Conservation (phyloP, 176 grass and related monocot species). For the Cocos nucifera region DNA sequence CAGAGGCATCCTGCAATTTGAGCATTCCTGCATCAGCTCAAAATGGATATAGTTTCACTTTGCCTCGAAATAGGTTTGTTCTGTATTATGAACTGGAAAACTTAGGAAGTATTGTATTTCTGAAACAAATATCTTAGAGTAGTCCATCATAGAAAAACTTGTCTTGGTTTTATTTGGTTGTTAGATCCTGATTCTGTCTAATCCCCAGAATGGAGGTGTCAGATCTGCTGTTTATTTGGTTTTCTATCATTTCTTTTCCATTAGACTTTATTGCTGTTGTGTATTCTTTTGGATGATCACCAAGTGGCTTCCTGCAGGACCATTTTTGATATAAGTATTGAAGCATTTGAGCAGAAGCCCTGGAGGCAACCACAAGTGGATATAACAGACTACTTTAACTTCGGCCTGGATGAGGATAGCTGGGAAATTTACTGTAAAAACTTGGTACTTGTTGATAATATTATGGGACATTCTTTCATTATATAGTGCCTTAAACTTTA, state of each 20-base stretch:
- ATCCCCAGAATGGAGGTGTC: too few species aligned
- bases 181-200: too few species aligned
- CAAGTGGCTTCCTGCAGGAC: constrained; percentile 17
- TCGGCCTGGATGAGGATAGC: constrained; percentile 65
- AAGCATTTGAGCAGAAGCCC: constrained; percentile 63
- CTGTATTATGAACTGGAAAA: neutral
- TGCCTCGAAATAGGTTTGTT: constrained; percentile 62
- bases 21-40: constrained; percentile 24
- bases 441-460: constrained; percentile 33
- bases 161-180: too few species aligned
- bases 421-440: constrained; percentile 62
- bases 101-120: too few species aligned
- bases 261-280: neutral
- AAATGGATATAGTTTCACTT: constrained; percentile 45
- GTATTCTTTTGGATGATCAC: neutral
- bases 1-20: constrained; percentile 5
- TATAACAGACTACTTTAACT: constrained; percentile 71
- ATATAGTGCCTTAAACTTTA: too few species aligned
- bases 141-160: too few species aligned
- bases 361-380: constrained; percentile 60
- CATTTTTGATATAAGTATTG: constrained; percentile 40
- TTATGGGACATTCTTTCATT: neutral
- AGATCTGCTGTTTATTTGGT: too few species aligned
- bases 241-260: too few species aligned
- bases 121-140: too few species aligned